phyloP scores from a whole-genome alignment of 2,329 filamentous ascomycete species.

The Elsinoe necatrix region DNA sequence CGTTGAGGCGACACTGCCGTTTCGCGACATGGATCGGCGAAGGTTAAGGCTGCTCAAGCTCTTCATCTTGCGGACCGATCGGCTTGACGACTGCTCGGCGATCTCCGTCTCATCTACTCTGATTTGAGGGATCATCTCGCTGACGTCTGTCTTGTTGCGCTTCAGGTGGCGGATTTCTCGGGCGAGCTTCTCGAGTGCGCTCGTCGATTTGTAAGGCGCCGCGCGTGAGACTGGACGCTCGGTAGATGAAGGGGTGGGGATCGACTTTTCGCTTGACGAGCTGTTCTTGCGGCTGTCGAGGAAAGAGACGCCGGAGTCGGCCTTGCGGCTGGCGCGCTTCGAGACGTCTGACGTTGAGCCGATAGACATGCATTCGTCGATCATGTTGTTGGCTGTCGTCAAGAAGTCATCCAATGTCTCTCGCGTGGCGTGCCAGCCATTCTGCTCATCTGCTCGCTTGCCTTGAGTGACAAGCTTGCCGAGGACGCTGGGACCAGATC shows the following conservation, averaged over 20 bases:
- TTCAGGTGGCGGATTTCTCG: constrained; percentile 52
- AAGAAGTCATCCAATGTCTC: constrained; percentile 51
- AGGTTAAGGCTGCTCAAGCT: constrained; percentile 28
- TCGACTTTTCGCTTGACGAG: constrained; percentile 21
- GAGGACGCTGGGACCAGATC: constrained; percentile 46
- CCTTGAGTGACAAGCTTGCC: constrained; percentile 47
- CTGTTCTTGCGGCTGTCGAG: constrained; percentile 25
- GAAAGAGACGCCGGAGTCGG: constrained; percentile 57
- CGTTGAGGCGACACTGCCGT: constrained; percentile 26
- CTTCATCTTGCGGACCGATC: constrained; percentile 30
- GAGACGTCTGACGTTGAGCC: constrained; percentile 35
- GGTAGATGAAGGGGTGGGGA: constrained; percentile 20
- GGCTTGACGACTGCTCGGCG: background rate
- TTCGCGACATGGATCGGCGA: constrained; percentile 25
- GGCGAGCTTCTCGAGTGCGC: constrained; percentile 51
- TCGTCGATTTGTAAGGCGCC: constrained; percentile 30
- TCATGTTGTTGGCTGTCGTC: constrained; percentile 49
- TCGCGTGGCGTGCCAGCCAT: constrained; percentile 46
- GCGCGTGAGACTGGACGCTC: constrained; percentile 19
- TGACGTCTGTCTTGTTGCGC: constrained; percentile 44
- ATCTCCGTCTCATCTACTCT: constrained; percentile 13
- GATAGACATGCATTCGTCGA: constrained; percentile 50
- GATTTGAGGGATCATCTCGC: constrained; percentile 33
- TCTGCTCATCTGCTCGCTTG: constrained; percentile 43
- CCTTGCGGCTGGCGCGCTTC: constrained; percentile 41